phyloP scores from a whole-genome alignment of 345 rosid genomes.

The Eucalyptus brandiana region DNA sequence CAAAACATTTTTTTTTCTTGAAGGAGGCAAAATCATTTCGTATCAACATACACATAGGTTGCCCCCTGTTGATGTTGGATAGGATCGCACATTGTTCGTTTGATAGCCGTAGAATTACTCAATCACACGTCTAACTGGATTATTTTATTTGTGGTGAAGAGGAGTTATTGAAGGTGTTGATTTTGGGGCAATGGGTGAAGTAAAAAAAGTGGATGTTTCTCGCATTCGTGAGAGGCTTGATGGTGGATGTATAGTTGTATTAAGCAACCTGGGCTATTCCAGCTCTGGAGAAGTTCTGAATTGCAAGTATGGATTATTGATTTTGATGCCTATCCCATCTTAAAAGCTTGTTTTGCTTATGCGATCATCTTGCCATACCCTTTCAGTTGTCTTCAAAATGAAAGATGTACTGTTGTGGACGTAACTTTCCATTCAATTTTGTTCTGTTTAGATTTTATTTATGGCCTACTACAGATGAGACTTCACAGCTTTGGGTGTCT shows the following conservation, averaged over 20 bases:
- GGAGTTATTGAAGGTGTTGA: conserved; percentile 93
- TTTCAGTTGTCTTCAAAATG: background rate
- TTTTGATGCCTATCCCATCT: background rate
- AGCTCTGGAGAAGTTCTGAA: conserved; percentile 94
- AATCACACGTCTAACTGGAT: background rate
- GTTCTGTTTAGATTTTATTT: background rate
- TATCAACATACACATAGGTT: too few relatives aligned
- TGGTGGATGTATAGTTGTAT: conserved; percentile 62
- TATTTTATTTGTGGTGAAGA: conserved; percentile 45
- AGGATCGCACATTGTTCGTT: too few relatives aligned
- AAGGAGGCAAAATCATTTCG: too few relatives aligned
- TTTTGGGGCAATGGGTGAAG: conserved; percentile 93
- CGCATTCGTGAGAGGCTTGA: conserved; percentile 87
- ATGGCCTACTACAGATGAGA: background rate
- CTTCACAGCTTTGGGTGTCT: background rate
- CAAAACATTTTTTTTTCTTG: too few relatives aligned
- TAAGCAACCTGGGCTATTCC: conserved; percentile 90
- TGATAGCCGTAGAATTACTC: too few relatives aligned
- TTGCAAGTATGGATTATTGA: conserved; percentile 66
- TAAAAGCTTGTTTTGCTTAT: background rate
- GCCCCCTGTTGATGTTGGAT: too few relatives aligned
- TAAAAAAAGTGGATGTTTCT: conserved; percentile 77
- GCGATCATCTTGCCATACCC: background rate
- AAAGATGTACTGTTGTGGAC: background rate
- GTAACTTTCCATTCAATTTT: background rate